These are phyloP conservation scores for Fraxinus quadrangulata DNA, from an alignment of 257 asterid species.

Conservation along the genomic window DNA sequence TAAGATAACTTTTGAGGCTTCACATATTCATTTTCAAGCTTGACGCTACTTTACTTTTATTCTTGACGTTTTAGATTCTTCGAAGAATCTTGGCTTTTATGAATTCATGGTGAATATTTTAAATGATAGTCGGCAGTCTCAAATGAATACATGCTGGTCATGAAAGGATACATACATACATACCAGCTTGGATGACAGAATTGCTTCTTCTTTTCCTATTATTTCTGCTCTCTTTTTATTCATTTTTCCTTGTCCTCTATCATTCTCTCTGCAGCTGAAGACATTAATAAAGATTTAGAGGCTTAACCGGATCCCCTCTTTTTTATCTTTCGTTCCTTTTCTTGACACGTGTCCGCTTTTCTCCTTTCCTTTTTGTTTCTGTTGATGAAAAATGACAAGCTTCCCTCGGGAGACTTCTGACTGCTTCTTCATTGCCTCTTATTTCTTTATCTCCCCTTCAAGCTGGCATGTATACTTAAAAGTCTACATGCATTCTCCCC, in stretches of 20 bases:
- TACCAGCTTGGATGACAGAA: too few species aligned
- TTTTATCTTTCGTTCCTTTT: not conserved
- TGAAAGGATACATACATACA: too few species aligned
- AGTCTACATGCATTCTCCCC: conserved; percentile 9
- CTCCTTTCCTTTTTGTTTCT: not conserved
- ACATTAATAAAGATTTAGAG: too few species aligned
- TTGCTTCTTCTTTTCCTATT: too few species aligned
- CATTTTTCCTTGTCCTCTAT: too few species aligned
- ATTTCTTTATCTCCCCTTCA: not conserved
- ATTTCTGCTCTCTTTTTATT: too few species aligned
- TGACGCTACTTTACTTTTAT: conserved; percentile 6
- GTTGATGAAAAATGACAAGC: not conserved
- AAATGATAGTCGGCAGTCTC: conserved; percentile 12
- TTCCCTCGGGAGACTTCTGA: not conserved
- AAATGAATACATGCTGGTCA: conserved; percentile 1
- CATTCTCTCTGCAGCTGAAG: too few species aligned
- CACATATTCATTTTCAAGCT: conserved; percentile 6
- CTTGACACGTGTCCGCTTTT: conserved; percentile 5
- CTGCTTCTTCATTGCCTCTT: not conserved
- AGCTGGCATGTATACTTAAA: not conserved
- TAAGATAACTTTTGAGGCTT: not conserved
- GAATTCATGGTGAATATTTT: conserved; percentile 11
- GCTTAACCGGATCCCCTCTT: not conserved
- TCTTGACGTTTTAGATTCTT: conserved; percentile 23
- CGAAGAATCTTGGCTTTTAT: not conserved